Evolutionary conservation across 139 green algal species (phyloP).

Genomic region (Spirogloea muscicola): DNA sequence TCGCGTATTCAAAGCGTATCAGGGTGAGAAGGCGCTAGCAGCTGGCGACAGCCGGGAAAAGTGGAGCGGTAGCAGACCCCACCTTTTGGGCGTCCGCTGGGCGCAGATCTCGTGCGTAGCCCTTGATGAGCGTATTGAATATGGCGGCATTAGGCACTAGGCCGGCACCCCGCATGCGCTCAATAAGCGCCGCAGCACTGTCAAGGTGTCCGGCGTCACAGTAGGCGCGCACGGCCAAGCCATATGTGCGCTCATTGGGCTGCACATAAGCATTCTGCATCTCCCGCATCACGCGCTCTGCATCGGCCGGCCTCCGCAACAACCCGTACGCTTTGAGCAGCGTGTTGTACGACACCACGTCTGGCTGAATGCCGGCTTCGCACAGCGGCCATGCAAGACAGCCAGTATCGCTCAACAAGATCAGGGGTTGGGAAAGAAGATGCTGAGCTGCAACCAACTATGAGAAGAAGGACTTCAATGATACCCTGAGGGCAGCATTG

Average conservation of each 20-base stretch:
- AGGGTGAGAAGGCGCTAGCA: no score
- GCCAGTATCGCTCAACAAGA: no score
- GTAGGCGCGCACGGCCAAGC: conserved; percentile 5
- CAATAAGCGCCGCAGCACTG: neutral
- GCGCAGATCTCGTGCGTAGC: neutral
- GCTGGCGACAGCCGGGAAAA: no score
- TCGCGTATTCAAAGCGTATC: no score
- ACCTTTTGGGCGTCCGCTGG: neutral
- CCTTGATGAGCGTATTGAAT: conserved; percentile 38
- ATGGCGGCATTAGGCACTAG: conserved; percentile 15
- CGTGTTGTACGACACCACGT: conserved; percentile 39
- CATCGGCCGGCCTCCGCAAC: neutral
- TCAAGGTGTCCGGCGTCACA: conserved; percentile 9
- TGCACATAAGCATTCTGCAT: conserved; percentile 10
- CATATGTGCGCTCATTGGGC: conserved; percentile 15
- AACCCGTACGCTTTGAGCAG: conserved; percentile 26
- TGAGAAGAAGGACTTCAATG: no score
- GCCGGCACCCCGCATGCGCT: neutral
- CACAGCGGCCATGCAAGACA: no score
- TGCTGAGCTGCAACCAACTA: no score
- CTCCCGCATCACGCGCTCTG: conserved; percentile 19
- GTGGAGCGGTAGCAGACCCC: no score
- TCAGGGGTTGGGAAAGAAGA: no score
- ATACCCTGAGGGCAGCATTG: no score
- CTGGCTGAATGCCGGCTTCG: conserved; percentile 16